Evolutionary conservation across 2,329 filamentous ascomycete genomes (phyloP).

Genomic region (Nakataea oryzae): DNA sequence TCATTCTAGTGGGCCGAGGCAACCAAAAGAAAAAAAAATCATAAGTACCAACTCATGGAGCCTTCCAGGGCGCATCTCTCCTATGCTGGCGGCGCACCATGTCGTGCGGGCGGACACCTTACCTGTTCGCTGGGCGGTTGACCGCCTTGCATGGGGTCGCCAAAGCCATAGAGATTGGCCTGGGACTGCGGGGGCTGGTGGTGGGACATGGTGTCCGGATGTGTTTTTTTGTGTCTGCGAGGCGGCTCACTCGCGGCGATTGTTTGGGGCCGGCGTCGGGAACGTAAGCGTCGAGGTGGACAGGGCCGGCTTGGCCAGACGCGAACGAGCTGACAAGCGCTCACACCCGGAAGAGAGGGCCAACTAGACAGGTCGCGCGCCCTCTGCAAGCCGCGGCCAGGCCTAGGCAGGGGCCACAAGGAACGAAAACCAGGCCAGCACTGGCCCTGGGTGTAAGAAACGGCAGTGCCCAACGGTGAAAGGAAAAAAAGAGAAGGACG

Average conservation of each 20-base stretch:
- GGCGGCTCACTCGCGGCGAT: neutral
- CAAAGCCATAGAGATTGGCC: slow-evolving; percentile 1
- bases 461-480: neutral
- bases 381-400: neutral
- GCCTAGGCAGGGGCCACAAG: neutral
- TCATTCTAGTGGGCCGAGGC: neutral
- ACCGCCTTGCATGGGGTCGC: neutral
- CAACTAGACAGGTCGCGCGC: neutral
- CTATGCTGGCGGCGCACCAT: neutral
- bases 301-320: neutral
- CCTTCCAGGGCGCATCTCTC: neutral
- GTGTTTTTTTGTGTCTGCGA: neutral
- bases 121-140: neutral
- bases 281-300: neutral
- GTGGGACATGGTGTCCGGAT: slow-evolving; percentile 8
- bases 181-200: slow-evolving; percentile 7
- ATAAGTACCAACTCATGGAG: neutral
- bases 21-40: too few relatives aligned
- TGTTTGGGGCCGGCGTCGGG: neutral
- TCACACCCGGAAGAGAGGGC: neutral
- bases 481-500: neutral
- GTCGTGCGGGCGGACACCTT: neutral
- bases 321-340: neutral
- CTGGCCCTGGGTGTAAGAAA: neutral
- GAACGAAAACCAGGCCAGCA: neutral